These are phyloP conservation scores for Senecio squalidus DNA, from an alignment of 140 eudicot genomes.

Conservation along the genomic window DNA sequence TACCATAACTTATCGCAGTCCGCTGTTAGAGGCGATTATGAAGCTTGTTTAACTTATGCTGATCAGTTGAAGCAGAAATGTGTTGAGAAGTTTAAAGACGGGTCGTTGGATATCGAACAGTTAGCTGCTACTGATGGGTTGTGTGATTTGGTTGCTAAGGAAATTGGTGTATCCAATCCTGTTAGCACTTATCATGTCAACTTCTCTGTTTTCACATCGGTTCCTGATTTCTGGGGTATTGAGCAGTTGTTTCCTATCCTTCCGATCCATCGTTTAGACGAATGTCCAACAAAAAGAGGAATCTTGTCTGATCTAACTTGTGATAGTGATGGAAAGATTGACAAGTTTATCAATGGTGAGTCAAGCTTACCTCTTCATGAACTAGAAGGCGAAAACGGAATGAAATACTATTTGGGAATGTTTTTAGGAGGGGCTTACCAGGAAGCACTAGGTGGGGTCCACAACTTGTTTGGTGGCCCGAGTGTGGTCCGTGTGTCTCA, in stretches of 20 bases:
- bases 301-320: slow-evolving; percentile 84
- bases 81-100: slow-evolving; percentile 85
- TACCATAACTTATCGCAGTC: slow-evolving; percentile 52
- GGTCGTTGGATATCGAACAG: slow-evolving; percentile 70
- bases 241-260: slow-evolving; percentile 82
- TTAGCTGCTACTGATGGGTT: slow-evolving; percentile 84
- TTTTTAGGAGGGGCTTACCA: slow-evolving; percentile 95
- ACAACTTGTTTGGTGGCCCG: slow-evolving; percentile 95
- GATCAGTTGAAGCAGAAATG: slow-evolving; percentile 79
- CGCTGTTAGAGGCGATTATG: slow-evolving; percentile 64
- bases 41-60: slow-evolving; percentile 54
- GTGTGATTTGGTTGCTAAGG: slow-evolving; percentile 69
- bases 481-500: slow-evolving; percentile 88
- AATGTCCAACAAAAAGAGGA: slow-evolving; percentile 58
- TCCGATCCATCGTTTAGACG: slow-evolving; percentile 79
- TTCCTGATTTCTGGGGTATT: slow-evolving; percentile 97
- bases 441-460: slow-evolving; percentile 93
- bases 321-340: slow-evolving; percentile 94
- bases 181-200: slow-evolving; percentile 82
- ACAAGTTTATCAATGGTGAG: slow-evolving; percentile 82
- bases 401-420: slow-evolving; percentile 80
- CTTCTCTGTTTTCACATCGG: slow-evolving; percentile 79
- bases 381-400: slow-evolving; percentile 38
- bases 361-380: slow-evolving; percentile 82
- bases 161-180: slow-evolving; percentile 59